A percentile compares a stretch with the other conserved stretches of the same genome.
Conservation (phyloP, 2,329 filamentous ascomycete species). For the Sporothrix pseudoabietina region DNA sequence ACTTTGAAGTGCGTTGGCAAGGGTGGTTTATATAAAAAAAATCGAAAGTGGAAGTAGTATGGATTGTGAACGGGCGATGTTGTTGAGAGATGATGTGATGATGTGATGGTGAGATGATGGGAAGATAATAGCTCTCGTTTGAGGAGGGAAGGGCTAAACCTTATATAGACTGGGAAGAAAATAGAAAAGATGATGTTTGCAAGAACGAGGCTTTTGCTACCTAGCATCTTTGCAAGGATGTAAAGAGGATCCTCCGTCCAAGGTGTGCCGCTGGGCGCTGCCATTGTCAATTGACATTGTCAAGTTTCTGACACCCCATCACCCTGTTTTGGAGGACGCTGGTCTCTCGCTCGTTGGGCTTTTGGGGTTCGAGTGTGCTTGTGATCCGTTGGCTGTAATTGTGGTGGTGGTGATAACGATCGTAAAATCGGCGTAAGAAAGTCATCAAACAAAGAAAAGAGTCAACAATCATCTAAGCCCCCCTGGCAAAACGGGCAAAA, state of each 20-base stretch:
- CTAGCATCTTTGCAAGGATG: constrained; percentile 8
- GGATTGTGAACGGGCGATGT: constrained; percentile 7
- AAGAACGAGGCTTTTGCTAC: constrained; percentile 3
- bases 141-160: constrained; percentile 13
- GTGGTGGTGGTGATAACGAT: constrained; percentile 24
- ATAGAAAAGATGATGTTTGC: neutral
- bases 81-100: constrained; percentile 22
- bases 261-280: constrained; percentile 22
- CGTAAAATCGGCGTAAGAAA: neutral
- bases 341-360: neutral
- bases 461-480: constrained; percentile 18
- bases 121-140: constrained; percentile 8
- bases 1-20: constrained; percentile 5
- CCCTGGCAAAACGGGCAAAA: neutral
- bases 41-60: neutral
- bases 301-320: constrained; percentile 10
- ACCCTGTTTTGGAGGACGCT: neutral
- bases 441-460: neutral
- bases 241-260: constrained; percentile 17
- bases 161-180: constrained; percentile 22
- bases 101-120: constrained; percentile 25
- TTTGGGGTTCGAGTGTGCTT: neutral
- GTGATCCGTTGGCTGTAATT: neutral
- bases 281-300: neutral
- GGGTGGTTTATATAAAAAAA: constrained; percentile 30